Evolutionary conservation across 2,329 filamentous ascomycete genomes (phyloP).

Genomic region (Fusarium concolor): DNA sequence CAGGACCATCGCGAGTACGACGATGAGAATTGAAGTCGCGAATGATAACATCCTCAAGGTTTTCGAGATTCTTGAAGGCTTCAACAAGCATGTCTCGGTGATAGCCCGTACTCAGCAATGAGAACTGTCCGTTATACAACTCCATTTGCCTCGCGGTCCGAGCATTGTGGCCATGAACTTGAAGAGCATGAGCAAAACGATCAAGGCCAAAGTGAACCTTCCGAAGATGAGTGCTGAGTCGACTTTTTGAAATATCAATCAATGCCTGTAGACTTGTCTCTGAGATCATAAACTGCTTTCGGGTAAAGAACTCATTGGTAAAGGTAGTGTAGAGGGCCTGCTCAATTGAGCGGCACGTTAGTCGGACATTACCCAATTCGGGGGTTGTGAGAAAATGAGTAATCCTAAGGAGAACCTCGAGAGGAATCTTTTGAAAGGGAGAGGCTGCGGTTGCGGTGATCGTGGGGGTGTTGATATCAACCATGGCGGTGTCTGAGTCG

Average conservation of each 20-base stretch:
- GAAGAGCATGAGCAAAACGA: slow-evolving; percentile 30
- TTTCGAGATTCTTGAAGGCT: slow-evolving; percentile 65
- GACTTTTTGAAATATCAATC: slow-evolving; percentile 63
- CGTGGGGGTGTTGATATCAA: slow-evolving; percentile 2
- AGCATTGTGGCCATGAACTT: slow-evolving; percentile 20
- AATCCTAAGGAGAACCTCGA: slow-evolving; percentile 70
- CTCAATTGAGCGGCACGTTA: slow-evolving; percentile 67
- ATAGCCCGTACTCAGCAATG: slow-evolving; percentile 57
- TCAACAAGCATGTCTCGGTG: slow-evolving; percentile 66
- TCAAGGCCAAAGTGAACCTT: slow-evolving; percentile 51
- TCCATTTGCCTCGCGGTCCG: slow-evolving; percentile 26
- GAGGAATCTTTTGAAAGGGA: slow-evolving; percentile 58
- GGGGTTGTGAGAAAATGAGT: slow-evolving; percentile 63
- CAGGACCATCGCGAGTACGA: slow-evolving; percentile 61
- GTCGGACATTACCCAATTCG: slow-evolving; percentile 67
- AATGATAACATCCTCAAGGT: slow-evolving; percentile 67
- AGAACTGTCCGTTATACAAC: slow-evolving; percentile 40
- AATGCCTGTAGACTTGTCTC: slow-evolving; percentile 67
- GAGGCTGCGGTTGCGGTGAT: slow-evolving; percentile 4
- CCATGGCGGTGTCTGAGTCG: slow-evolving; percentile 32
- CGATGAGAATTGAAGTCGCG: slow-evolving; percentile 66
- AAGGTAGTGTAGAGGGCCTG: slow-evolving; percentile 66
- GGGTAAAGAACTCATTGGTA: slow-evolving; percentile 71
- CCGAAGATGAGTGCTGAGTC: slow-evolving; percentile 54
- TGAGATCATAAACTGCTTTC: slow-evolving; percentile 74